phyloP scores from a whole-genome alignment of 116 monocot genomes.

The Cymodocea nodosa region DNA sequence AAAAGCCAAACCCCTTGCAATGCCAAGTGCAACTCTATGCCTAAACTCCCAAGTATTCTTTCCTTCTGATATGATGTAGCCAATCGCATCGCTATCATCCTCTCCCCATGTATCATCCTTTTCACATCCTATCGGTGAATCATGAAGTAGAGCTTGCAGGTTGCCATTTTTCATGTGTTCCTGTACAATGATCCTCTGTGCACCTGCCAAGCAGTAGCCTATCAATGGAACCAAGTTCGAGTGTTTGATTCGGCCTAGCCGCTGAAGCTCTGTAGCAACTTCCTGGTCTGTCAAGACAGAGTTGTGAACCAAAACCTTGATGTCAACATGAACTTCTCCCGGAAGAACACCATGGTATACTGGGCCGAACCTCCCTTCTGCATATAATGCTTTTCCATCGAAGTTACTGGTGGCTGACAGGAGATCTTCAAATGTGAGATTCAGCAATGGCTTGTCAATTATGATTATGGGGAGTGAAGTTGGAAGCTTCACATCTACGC shows the following conservation, averaged over 20 bases:
- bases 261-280: constrained; percentile 50
- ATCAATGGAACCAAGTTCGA: constrained; percentile 65
- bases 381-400: constrained; percentile 51
- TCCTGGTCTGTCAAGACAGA: constrained; percentile 37
- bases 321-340: constrained; percentile 46
- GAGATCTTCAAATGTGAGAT: constrained; percentile 69
- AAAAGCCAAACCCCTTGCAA: constrained; percentile 68
- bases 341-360: constrained; percentile 71
- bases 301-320: constrained; percentile 55
- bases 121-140: constrained; percentile 42
- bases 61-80: not conserved
- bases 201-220: constrained; percentile 78
- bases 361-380: constrained; percentile 62
- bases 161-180: constrained; percentile 96
- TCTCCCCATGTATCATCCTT: constrained; percentile 11
- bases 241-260: constrained; percentile 63
- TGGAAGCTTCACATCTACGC: constrained; percentile 56
- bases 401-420: constrained; percentile 41
- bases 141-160: constrained; percentile 67
- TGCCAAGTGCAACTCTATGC: constrained; percentile 66
- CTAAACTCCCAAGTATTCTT: constrained; percentile 65
- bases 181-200: constrained; percentile 67
- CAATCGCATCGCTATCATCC: not conserved
- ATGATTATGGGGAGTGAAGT: constrained; percentile 61
- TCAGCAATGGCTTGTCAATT: constrained; percentile 80